phyloP scores from a whole-genome alignment of 106 monocot species.

The Dendrobium chrysotoxum region DNA sequence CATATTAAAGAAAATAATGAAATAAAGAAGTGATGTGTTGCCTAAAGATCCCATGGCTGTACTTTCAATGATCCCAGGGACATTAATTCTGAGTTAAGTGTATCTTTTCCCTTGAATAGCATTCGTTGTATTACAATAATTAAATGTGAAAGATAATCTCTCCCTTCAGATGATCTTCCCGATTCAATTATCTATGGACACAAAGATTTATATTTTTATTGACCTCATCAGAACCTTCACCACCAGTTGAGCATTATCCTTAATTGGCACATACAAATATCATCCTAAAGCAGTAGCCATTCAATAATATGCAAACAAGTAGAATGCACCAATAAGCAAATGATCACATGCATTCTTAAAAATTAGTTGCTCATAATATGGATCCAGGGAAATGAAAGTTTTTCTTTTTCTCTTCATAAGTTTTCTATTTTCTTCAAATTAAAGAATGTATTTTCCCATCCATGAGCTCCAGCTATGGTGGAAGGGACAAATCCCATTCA shows the following conservation, averaged over 20 bases:
- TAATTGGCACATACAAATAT: background rate
- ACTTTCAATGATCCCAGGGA: background rate
- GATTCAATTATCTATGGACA: background rate
- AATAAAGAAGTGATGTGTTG: too few species aligned
- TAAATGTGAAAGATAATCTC: background rate
- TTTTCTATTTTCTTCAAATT: too few species aligned
- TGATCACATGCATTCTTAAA: too few species aligned
- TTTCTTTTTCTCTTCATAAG: too few species aligned
- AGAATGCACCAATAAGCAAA: background rate
- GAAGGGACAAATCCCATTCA: too few species aligned
- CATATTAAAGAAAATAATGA: too few species aligned
- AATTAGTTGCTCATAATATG: too few species aligned
- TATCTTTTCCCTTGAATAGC: background rate
- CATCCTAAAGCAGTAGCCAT: background rate
- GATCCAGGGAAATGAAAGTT: too few species aligned
- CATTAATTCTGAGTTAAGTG: background rate
- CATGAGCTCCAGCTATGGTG: too few species aligned
- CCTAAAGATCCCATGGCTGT: too few species aligned
- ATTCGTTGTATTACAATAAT: background rate
- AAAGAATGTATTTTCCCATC: too few species aligned
- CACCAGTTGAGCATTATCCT: background rate
- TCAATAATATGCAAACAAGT: background rate
- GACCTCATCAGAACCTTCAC: background rate
- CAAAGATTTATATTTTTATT: background rate
- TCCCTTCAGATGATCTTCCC: background rate